Evolutionary conservation across 768 basidiomycete genomes (phyloP).

Genomic region (Brasilioporus rufonigricans): DNA sequence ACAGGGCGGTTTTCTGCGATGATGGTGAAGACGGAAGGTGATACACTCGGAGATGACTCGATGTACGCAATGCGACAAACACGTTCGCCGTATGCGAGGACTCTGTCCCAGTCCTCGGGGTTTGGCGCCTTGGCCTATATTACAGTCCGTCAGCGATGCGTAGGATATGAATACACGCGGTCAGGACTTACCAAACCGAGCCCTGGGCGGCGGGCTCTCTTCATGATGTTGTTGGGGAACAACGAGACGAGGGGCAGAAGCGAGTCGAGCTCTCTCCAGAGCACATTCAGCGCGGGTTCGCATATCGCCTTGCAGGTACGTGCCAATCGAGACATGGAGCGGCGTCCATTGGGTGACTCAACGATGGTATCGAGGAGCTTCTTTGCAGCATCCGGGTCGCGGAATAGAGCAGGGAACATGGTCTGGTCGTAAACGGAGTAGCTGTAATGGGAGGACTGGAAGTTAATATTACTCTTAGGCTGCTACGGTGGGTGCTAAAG

Average conservation of each 20-base stretch:
- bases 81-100: slow-evolving; percentile 65
- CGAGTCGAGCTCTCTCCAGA: slow-evolving; percentile 80
- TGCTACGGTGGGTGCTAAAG: slow-evolving; percentile 27
- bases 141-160: slow-evolving; percentile 5
- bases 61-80: slow-evolving; percentile 69
- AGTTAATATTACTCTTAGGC: slow-evolving; percentile 25
- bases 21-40: slow-evolving; percentile 63
- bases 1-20: slow-evolving; percentile 63
- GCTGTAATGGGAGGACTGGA: slow-evolving; percentile 38
- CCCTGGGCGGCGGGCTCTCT: slow-evolving; percentile 69
- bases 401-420: slow-evolving; percentile 53
- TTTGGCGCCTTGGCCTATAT: slow-evolving; percentile 57
- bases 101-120: slow-evolving; percentile 65
- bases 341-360: slow-evolving; percentile 61
- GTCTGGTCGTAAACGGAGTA: slow-evolving; percentile 50
- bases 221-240: slow-evolving; percentile 66
- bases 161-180: not conserved
- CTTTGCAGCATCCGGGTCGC: slow-evolving; percentile 57
- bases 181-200: slow-evolving; percentile 64
- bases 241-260: slow-evolving; percentile 68
- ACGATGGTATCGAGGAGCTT: slow-evolving; percentile 50
- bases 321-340: slow-evolving; percentile 66
- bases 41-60: slow-evolving; percentile 62
- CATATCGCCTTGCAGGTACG: slow-evolving; percentile 73
- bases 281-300: slow-evolving; percentile 65